A percentile compares a stretch with the other conserved stretches of the same genome.
Conservation (phyloP, 192 early-diverging fungal genomes). For the Entrophospora sp. region DNA sequence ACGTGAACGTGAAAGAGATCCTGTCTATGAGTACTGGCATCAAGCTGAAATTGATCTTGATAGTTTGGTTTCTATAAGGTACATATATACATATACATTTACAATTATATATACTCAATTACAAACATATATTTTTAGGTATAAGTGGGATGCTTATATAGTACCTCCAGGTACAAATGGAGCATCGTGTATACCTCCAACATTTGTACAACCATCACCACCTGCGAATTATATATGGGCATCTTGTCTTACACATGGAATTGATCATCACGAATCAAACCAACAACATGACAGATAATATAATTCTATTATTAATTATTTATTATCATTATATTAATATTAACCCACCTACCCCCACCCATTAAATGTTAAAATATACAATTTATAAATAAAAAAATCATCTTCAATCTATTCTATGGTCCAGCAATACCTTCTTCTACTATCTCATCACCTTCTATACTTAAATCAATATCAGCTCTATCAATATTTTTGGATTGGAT, state of each 20-base stretch:
- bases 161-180: neutral
- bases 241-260: conserved; percentile 18
- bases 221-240: conserved; percentile 33
- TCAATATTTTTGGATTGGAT: too few relatives aligned
- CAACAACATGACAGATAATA: too few relatives aligned
- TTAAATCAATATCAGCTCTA: too few relatives aligned
- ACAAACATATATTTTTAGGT: neutral
- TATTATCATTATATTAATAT: too few relatives aligned
- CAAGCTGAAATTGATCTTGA: conserved; percentile 23
- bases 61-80: conserved; percentile 18
- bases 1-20: conserved; percentile 22
- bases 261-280: neutral
- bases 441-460: too few relatives aligned
- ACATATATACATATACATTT: neutral
- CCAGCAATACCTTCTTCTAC: too few relatives aligned
- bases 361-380: too few relatives aligned
- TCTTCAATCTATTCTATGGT: too few relatives aligned
- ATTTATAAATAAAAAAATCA: too few relatives aligned
- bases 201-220: conserved; percentile 23
- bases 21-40: conserved; percentile 22
- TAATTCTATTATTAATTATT: too few relatives aligned
- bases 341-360: too few relatives aligned
- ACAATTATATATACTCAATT: neutral
- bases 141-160: conserved; percentile 27
- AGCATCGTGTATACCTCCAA: conserved; percentile 22